Evolutionary conservation across 768 basidiomycete species (phyloP).

Genomic region (Russula foetens): DNA sequence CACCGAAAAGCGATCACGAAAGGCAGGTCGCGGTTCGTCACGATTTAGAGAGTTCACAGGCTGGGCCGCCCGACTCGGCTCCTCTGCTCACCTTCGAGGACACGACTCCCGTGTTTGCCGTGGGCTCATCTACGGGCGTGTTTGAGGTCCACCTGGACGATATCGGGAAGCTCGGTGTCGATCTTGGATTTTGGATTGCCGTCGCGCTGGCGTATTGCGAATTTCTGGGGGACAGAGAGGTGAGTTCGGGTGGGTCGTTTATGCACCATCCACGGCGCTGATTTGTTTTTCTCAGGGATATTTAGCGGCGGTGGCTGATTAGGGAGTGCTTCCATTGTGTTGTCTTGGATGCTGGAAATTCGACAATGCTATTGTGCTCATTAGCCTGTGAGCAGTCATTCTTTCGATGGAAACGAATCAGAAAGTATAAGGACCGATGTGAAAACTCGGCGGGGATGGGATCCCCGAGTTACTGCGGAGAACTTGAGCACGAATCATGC

Average conservation of each 20-base stretch:
- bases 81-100: conserved; percentile 65
- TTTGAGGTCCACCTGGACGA: conserved; percentile 55
- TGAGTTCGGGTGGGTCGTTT: conserved; percentile 28
- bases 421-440: neutral
- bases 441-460: neutral
- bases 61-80: conserved; percentile 26
- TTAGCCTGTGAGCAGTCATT: neutral
- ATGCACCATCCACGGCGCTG: neutral
- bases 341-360: neutral
- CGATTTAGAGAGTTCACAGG: neutral
- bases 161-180: conserved; percentile 54
- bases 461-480: neutral
- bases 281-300: conserved; percentile 24
- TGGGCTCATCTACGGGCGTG: conserved; percentile 49
- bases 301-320: conserved; percentile 27
- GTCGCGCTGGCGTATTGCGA: conserved; percentile 68
- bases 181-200: conserved; percentile 71
- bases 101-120: conserved; percentile 56
- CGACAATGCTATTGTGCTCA: neutral
- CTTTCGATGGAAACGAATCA: neutral
- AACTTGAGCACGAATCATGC: no score
- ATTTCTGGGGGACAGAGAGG: conserved; percentile 72
- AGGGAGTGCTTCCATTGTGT: neutral
- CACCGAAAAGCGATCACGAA: neutral
- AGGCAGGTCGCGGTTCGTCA: neutral